These are phyloP conservation scores for Haematococcus sp. DNA, from an alignment of 139 green algal genomes.

Conservation along the genomic window DNA sequence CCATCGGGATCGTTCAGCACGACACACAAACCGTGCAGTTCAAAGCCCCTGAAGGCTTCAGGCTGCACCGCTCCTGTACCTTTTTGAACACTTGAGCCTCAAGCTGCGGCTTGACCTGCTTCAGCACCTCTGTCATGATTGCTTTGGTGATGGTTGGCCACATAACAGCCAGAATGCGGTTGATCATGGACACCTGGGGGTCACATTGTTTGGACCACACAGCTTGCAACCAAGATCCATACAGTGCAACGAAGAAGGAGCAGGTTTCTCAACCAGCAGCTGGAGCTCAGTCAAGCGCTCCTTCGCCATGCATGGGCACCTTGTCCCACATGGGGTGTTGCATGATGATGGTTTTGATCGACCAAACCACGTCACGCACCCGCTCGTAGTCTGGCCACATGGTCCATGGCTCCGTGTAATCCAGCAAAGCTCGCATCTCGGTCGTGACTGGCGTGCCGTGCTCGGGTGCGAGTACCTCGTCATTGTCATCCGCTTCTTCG, in stretches of 20 bases:
- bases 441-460: slow-evolving; percentile 21
- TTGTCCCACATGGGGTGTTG: too few species aligned
- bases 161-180: slow-evolving; percentile 44
- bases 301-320: too few species aligned
- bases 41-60: too few species aligned
- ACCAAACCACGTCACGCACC: slow-evolving; percentile 18
- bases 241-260: neutral
- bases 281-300: neutral
- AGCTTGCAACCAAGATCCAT: neutral
- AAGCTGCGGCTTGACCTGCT: slow-evolving; percentile 31
- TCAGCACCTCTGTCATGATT: slow-evolving; percentile 38
- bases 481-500: slow-evolving; percentile 15
- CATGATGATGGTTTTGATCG: neutral
- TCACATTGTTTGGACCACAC: neutral
- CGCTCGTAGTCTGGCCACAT: slow-evolving; percentile 66
- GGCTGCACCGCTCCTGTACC: slow-evolving; percentile 7
- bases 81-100: slow-evolving; percentile 27
- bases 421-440: slow-evolving; percentile 45
- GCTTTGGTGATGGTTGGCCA: slow-evolving; percentile 62
- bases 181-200: slow-evolving; percentile 57
- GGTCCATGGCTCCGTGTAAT: slow-evolving; percentile 59
- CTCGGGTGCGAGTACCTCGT: slow-evolving; percentile 11
- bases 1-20: too few species aligned
- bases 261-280: neutral
- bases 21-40: too few species aligned